These are phyloP conservation scores for Ceratobasidium papillatum DNA, from an alignment of 1,284 basidiomycete genomes.

Conservation along the genomic window DNA sequence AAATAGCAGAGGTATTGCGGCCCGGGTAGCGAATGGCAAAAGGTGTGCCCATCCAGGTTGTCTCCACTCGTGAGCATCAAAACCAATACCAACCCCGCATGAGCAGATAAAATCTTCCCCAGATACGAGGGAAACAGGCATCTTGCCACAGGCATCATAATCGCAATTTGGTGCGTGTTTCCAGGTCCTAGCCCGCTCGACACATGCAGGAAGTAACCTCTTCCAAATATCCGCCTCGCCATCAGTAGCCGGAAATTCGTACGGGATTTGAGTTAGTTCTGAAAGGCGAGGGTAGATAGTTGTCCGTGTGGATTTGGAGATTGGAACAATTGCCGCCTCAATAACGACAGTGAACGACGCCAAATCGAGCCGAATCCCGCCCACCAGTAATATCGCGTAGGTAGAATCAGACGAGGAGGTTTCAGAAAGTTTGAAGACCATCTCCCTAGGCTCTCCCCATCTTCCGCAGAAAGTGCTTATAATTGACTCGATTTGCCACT, in stretches of 20 bases:
- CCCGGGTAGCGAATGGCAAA: constrained; percentile 8
- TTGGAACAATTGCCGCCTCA: constrained; percentile 8
- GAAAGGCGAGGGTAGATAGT: not conserved
- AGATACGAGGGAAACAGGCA: not conserved
- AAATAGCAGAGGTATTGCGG: constrained; percentile 6
- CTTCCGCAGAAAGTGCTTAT: no score
- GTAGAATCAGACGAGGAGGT: not conserved
- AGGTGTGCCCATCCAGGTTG: not conserved
- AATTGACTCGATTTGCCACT: no score
- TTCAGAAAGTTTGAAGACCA: not conserved
- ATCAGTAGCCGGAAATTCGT: not conserved
- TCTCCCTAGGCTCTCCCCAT: not conserved
- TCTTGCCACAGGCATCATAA: not conserved
- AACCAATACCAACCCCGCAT: constrained; percentile 13
- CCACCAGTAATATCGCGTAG: constrained; percentile 5
- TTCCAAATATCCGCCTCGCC: constrained; percentile 10
- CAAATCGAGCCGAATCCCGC: constrained; percentile 5
- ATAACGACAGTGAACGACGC: not conserved
- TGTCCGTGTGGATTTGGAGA: not conserved
- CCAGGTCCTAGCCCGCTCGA: constrained; percentile 25
- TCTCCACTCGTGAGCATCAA: not conserved
- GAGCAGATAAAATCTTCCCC: not conserved
- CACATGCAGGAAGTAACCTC: constrained; percentile 15
- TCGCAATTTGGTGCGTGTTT: constrained; percentile 12
- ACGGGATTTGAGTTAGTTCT: not conserved